Evolutionary conservation across 2,329 filamentous ascomycete species (phyloP), one percentile per base, ranked within the genome.

Genomic region (Acephala macrosclerotiorum): DNA sequence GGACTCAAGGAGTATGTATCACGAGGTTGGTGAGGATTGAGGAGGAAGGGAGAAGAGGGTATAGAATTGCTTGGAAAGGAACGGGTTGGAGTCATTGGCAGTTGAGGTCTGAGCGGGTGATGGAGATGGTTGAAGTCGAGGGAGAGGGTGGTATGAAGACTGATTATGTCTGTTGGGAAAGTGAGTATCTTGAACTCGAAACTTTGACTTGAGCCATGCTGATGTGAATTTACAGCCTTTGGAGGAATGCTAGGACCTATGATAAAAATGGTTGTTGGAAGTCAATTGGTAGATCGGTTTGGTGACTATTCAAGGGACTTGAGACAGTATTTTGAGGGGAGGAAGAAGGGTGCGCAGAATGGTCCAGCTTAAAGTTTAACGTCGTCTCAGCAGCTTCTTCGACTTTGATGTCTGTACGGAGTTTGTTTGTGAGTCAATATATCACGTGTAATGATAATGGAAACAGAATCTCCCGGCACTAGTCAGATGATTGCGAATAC

Each of bases 131-230:
- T 36, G 81, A 82, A 71, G 75, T 79, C 61, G 69, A 79, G 29
- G 75, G 73, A 47, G 73, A 74, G 20, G 75, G 65, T 11, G 71
- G 71, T 5, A 74, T 70, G 20, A 76, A 74, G 16, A 80, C 77
- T 22, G 77, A 79, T 66, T 83, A 82, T 70, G 71, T 65, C 14
- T 79, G 77, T 73, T 82, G 78, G 78, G 81, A 84, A 76, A 83
- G 49, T 53, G 25, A 53, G 49, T 53, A 2, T n/a, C n/a, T n/a
- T n/a, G n/a, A n/a, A n/a, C n/a, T n/a, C n/a, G n/a, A n/a, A n/a
- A n/a, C n/a, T n/a, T n/a, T n/a, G 38, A 42, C 14, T 42, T n/a
- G 5, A 33, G 12, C 4, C 4, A 33, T 53, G 22, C 49, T 53
- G 26, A 53, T 14, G 3, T 20, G 16, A 14, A 22, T 14, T 6